Evolutionary conservation across 768 basidiomycete genomes (phyloP).

Genomic region (Holtermannia corniformis): DNA sequence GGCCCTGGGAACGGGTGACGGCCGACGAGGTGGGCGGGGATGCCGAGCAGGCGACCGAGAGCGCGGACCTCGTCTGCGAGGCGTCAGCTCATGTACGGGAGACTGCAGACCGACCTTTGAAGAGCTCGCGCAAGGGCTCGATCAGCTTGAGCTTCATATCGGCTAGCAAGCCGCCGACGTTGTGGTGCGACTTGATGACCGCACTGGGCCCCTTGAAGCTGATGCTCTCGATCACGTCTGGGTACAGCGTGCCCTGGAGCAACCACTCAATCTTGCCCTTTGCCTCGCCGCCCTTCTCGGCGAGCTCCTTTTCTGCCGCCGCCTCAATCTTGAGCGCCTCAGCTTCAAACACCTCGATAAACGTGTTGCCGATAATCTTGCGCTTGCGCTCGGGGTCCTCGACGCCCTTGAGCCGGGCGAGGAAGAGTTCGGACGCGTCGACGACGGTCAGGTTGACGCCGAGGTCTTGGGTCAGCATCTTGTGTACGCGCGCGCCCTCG

Average conservation of each 20-base stretch:
- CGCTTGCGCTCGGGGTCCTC: slow-evolving; percentile 96
- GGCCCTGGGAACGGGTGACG: slow-evolving; percentile 99
- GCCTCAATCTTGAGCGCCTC: slow-evolving; percentile 84
- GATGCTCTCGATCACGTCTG: slow-evolving; percentile 98
- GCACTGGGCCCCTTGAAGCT: slow-evolving; percentile 98
- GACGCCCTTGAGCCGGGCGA: slow-evolving; percentile 74
- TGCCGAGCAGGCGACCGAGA: slow-evolving; percentile 78
- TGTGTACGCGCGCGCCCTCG: slow-evolving; percentile 80
- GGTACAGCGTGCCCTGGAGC: slow-evolving; percentile 93
- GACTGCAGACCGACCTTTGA: slow-evolving; percentile 64
- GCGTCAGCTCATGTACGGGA: neutral
- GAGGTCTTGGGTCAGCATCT: slow-evolving; percentile 85
- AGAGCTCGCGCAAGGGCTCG: slow-evolving; percentile 90
- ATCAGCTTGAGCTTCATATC: slow-evolving; percentile 99
- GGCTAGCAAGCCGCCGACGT: slow-evolving; percentile 88
- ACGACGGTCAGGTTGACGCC: slow-evolving; percentile 94
- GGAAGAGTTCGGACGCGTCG: slow-evolving; percentile 88
- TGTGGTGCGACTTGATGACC: slow-evolving; percentile 99
- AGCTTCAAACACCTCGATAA: slow-evolving; percentile 94
- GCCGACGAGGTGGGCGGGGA: slow-evolving; percentile 85
- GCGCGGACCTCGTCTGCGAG: slow-evolving; percentile 82
- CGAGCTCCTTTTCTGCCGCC: slow-evolving; percentile 62
- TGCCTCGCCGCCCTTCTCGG: slow-evolving; percentile 52
- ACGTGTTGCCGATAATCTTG: slow-evolving; percentile 97
- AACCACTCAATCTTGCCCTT: slow-evolving; percentile 96